Evolutionary conservation across 2,329 filamentous ascomycete genomes (phyloP), one percentile per base, ranked within the genome.

Genomic region (Fusarium sp.): DNA sequence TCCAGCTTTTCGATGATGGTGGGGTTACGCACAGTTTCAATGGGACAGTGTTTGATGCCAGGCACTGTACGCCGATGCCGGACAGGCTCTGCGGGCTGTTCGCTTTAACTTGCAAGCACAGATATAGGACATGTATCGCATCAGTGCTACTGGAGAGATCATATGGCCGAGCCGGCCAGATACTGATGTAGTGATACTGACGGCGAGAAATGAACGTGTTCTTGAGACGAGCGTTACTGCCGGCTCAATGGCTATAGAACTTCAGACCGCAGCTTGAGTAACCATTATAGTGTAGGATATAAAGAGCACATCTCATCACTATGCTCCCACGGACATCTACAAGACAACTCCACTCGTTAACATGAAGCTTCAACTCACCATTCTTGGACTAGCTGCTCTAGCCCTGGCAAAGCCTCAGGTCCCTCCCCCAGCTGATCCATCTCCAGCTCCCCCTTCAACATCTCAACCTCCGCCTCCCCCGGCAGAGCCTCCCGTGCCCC

Each of bases 331-430:
- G 19, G 19, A 19, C 19, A 19, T 19, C 19, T 19, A 19, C 19
- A 19, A n/a, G 29, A 13, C 24, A 24, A 32, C 15, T 28, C 40
- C 46, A 34, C 43, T 53, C 34, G 36, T 44, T 40, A 67, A 26
- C 25, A 76, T 76, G 74, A 74, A 70, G 57, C 22, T 70, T n/a
- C 39, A 66, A 22, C 31, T 70, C 3, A 45, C 55, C 9, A 34
- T 73, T 15, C 32, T 71, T 13, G 48, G 57, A 7, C 39, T 75
- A 42, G 60, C 58, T n/a, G 46, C 57, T n/a, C 13, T 73, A 11
- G 68, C 57, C 42, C 25, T 65, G 47, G 67, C 71, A 15, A 69
- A 72, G 51, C 64, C 73, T 29, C 65, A 73, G 36, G 52, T 51
- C 24, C 54, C 64, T 50, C 49, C 67, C 11, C 35, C 44, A 26